Evolutionary conservation across 2,329 filamentous ascomycete species (phyloP).

Genomic region (Paecilomyces sp.): DNA sequence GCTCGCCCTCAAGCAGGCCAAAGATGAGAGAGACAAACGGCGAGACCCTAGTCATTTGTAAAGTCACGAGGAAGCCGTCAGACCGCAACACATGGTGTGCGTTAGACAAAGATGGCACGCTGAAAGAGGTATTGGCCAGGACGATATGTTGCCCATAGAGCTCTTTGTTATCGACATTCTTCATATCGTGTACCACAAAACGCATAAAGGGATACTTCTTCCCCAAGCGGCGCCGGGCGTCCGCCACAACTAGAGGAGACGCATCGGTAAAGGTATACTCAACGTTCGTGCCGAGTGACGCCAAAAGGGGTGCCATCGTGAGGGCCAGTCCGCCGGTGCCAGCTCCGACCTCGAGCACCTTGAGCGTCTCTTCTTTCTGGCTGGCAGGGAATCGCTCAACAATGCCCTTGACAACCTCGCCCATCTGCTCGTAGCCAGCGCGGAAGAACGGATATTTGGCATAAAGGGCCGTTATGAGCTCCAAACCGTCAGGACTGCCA

Average conservation of each 20-base stretch:
- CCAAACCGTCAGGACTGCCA: not conserved
- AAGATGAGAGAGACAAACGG: not conserved
- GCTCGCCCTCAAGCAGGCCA: not conserved
- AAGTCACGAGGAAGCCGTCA: not conserved
- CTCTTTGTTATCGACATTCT: not conserved
- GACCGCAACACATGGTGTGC: not conserved
- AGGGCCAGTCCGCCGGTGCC: not conserved
- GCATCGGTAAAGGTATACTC: not conserved
- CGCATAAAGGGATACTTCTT: not conserved
- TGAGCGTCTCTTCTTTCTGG: not conserved
- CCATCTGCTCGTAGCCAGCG: not conserved
- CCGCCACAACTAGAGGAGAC: not conserved
- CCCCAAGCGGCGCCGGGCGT: not conserved
- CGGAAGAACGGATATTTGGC: not conserved
- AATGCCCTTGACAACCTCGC: not conserved
- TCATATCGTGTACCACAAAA: not conserved
- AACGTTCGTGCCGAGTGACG: not conserved
- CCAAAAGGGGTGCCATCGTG: not conserved
- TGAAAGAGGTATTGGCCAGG: not conserved
- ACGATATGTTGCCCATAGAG: not conserved
- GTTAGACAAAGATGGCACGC: not conserved
- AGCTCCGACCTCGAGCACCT: not conserved
- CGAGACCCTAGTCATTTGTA: not conserved
- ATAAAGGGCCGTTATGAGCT: not conserved
- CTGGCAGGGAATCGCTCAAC: not conserved